Percentiles rank a stretch among this genome's conserved stretches.
Evolutionary conservation across 2,329 filamentous ascomycete species (phyloP).

Genomic region (Exophiala sideris): DNA sequence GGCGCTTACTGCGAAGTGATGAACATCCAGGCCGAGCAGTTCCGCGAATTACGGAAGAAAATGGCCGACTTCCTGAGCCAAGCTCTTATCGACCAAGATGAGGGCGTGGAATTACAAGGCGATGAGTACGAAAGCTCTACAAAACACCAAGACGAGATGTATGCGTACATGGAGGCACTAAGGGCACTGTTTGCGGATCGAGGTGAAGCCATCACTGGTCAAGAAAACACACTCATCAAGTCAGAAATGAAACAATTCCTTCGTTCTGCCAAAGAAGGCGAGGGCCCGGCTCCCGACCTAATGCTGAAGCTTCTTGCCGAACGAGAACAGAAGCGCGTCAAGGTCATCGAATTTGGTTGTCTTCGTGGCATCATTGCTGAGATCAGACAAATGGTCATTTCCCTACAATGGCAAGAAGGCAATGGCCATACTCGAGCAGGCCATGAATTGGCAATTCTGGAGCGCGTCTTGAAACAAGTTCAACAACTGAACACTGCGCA

Average conservation of each 20-base stretch:
- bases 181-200: slow-evolving; percentile 75
- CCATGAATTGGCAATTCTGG: slow-evolving; percentile 64
- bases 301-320: slow-evolving; percentile 48
- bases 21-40: slow-evolving; percentile 66
- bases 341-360: slow-evolving; percentile 54
- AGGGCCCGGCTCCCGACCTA: slow-evolving; percentile 70
- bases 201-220: slow-evolving; percentile 70
- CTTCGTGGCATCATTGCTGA: slow-evolving; percentile 68
- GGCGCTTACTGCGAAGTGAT: slow-evolving; percentile 63
- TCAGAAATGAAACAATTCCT: slow-evolving; percentile 67
- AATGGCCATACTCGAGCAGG: slow-evolving; percentile 54
- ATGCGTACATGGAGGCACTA: slow-evolving; percentile 78
- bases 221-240: slow-evolving; percentile 69
- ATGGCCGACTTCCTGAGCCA: slow-evolving; percentile 69
- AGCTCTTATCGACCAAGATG: slow-evolving; percentile 79
- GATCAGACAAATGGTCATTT: slow-evolving; percentile 61
- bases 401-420: slow-evolving; percentile 57
- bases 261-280: slow-evolving; percentile 57
- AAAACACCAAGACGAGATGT: slow-evolving; percentile 81
- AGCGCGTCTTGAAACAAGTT: slow-evolving; percentile 59
- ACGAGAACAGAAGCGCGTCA: slow-evolving; percentile 44
- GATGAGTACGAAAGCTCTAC: slow-evolving; percentile 88
- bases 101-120: slow-evolving; percentile 70
- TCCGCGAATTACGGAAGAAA: slow-evolving; percentile 71
- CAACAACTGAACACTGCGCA: slow-evolving; percentile 53